Evolutionary conservation across 352 stramenopile species (phyloP).

Genomic region (Globisporangium nagaii): DNA sequence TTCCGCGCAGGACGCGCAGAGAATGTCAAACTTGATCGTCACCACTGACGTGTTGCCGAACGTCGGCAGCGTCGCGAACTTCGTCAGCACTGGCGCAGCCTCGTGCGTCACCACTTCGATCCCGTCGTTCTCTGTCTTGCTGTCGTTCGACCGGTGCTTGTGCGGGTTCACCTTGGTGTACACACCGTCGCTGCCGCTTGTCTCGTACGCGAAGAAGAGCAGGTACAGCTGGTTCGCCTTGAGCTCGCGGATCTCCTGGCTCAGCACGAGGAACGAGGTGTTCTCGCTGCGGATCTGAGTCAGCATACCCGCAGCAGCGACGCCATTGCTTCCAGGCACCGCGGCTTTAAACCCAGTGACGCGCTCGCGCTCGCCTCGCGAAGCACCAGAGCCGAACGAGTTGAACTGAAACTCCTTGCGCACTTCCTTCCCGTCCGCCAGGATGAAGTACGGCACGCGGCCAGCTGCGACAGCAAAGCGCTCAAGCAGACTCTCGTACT

Average conservation of each 20-base stretch:
- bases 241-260: conserved; percentile 33
- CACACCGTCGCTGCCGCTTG: conserved; percentile 50
- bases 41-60: conserved; percentile 49
- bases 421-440: conserved; percentile 46
- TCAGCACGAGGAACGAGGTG: conserved; percentile 31
- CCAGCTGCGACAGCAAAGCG: conserved; percentile 23
- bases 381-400: conserved; percentile 20
- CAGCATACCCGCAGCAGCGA: conserved; percentile 46
- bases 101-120: conserved; percentile 58
- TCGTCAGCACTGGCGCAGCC: conserved; percentile 30
- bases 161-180: conserved; percentile 68
- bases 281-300: conserved; percentile 37
- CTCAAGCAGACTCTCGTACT: conserved; percentile 3
- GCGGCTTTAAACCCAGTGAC: conserved; percentile 25
- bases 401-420: conserved; percentile 31
- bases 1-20: conserved; percentile 37
- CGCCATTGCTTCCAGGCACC: conserved; percentile 20
- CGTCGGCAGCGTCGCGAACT: conserved; percentile 36
- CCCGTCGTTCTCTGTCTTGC: conserved; percentile 27
- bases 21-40: conserved; percentile 52
- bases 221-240: conserved; percentile 44
- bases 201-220: conserved; percentile 78
- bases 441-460: conserved; percentile 53
- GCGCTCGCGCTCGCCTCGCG: background rate
- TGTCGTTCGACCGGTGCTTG: conserved; percentile 38